Evolutionary conservation across 257 asterid genomes (phyloP), one percentile per base, ranked within the genome.

Genomic region (Anisodus acutangulus): DNA sequence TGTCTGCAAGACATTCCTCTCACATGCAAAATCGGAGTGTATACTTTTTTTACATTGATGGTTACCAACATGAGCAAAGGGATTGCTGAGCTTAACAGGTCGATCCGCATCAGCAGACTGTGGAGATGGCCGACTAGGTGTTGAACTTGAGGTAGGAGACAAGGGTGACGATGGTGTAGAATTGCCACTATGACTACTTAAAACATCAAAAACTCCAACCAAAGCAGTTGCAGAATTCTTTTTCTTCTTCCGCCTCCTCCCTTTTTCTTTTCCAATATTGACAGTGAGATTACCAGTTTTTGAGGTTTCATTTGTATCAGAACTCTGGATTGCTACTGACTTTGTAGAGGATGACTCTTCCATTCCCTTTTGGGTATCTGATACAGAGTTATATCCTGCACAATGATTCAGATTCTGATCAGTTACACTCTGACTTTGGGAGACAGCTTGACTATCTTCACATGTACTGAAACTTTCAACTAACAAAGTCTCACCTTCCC

Each of bases 141-240:
- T 88, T n/a, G 81, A 51, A 58, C 91, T 85, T 69, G 94, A 37
- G n/a, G 85, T 80, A 31, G 98, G 97, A 13, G 98, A 96, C 66
- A 92, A 80, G 74, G 99, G 97, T 76, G 98, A 93, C 1, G 98
- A 88, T 4, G 99, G 98, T 70, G 98, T 94, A 47, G 98, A 96
- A 88, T 94, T 93, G 81, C 97, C 89, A 88, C 97, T 93, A 51
- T 94, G 98, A 88, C 99, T 95, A 88, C 99, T 94, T 51, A 98
- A 91, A 63, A 92, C 93, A 55, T 95, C 97, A 49, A 91, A 87
- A 69, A 85, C 86, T 66, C 88, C 91, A 47, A 71, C 54, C 59
- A 86, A 26, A 78, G 89, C 93, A 70, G 88, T 55, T 41, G 88
- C 86, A 43, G 90, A 87, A 60, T 66, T 87, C 92, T 86, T 94